Conservation (phyloP, 2,329 filamentous ascomycete species). For the Stagonosporopsis cucurbitacearum region DNA sequence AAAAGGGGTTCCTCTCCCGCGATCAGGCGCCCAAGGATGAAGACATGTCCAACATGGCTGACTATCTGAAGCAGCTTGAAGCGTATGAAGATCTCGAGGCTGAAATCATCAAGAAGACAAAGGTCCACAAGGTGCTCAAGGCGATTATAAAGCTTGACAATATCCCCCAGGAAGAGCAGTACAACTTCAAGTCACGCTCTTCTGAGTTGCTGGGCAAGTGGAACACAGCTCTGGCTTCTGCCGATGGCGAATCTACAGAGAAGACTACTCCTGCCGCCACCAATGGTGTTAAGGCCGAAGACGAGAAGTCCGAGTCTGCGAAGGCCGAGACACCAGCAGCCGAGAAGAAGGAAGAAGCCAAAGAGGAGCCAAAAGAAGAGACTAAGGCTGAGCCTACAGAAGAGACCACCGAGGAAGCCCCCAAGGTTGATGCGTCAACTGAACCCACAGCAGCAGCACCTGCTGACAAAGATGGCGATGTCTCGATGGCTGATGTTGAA, state of each 20-base stretch:
- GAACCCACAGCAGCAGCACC: slow-evolving; percentile 7
- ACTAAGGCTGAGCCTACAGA: slow-evolving; percentile 15
- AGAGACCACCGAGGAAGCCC: slow-evolving; percentile 21
- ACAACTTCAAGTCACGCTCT: slow-evolving; percentile 85
- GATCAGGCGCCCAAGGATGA: slow-evolving; percentile 86
- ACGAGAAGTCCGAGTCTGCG: slow-evolving; percentile 46
- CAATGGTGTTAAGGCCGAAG: slow-evolving; percentile 47
- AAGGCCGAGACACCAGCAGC: slow-evolving; percentile 43
- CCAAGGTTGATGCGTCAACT: slow-evolving; percentile 8
- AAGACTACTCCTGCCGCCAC: slow-evolving; percentile 19
- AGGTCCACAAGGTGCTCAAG: slow-evolving; percentile 98
- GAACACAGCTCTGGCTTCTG: slow-evolving; percentile 72
- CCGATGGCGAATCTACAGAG: slow-evolving; percentile 34
- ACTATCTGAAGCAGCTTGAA: slow-evolving; percentile 82
- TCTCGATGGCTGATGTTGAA: slow-evolving; percentile 15
- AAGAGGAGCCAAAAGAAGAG: slow-evolving; percentile 36
- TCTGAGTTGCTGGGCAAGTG: slow-evolving; percentile 82
- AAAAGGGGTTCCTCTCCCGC: slow-evolving; percentile 88
- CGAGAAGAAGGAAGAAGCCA: slow-evolving; percentile 39
- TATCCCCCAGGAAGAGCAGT: slow-evolving; percentile 83
- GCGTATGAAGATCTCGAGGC: slow-evolving; percentile 81
- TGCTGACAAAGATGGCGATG: slow-evolving; percentile 19
- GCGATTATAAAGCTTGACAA: slow-evolving; percentile 85
- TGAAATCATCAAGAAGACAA: slow-evolving; percentile 85
- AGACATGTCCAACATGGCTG: slow-evolving; percentile 80